Percentiles rank a stretch among this genome's conserved stretches.
phyloP scores from a whole-genome alignment of 176 grass and related monocot species.

The Musa troglodytarum region DNA sequence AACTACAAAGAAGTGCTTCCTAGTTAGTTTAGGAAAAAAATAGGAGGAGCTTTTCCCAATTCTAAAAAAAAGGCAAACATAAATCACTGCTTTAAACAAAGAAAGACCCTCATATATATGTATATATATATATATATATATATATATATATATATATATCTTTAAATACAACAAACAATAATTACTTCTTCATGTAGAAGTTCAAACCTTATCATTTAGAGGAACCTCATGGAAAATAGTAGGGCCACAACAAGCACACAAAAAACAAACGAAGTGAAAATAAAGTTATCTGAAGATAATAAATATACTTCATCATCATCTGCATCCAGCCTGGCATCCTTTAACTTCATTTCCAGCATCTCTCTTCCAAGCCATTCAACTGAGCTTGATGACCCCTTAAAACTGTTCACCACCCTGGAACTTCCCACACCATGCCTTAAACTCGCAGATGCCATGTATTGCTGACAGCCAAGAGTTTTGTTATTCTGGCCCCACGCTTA shows the following conservation, averaged over 20 bases:
- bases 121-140: background rate
- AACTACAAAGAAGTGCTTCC: background rate
- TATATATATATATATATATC: background rate
- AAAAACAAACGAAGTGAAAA: constrained; percentile 16
- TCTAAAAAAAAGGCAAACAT: background rate
- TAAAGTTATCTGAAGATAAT: background rate
- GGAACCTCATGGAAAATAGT: background rate
- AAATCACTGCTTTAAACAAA: background rate
- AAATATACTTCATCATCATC: constrained; percentile 55
- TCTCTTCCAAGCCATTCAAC: constrained; percentile 75
- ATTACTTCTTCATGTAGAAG: background rate
- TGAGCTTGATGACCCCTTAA: constrained; percentile 50
- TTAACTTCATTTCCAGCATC: constrained; percentile 69
- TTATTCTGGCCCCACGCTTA: background rate
- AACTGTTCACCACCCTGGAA: constrained; percentile 40
- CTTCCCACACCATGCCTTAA: constrained; percentile 52
- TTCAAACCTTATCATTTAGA: background rate
- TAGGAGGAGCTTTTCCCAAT: background rate
- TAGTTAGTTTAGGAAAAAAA: constrained; percentile 1
- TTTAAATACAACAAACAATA: background rate
- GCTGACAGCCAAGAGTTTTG: background rate
- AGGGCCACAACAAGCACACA: background rate
- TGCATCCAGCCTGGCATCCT: constrained; percentile 45
- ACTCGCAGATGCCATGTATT: constrained; percentile 43
- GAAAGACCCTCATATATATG: background rate